These are phyloP conservation scores for Umbelopsis vinacea DNA, from an alignment of 192 early-diverging fungal species.

Conservation along the genomic window DNA sequence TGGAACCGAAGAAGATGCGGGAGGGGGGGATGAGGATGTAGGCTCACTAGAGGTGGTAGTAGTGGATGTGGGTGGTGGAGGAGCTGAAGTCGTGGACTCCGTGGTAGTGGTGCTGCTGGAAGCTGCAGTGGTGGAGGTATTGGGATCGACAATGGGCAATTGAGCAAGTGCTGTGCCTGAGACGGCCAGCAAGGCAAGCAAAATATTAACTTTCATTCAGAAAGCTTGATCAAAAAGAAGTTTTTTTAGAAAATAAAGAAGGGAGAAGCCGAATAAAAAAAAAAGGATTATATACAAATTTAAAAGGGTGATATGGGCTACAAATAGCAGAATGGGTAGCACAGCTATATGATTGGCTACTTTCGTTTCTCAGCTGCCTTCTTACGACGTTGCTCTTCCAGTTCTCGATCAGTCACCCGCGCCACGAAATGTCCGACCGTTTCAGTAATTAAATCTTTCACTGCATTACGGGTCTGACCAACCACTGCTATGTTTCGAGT, in stretches of 20 bases:
- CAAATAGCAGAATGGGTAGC: conserved; percentile 13
- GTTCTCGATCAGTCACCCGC: conserved; percentile 58
- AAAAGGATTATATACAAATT: conserved; percentile 15
- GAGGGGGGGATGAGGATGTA: neutral
- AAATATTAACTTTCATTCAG: conserved; percentile 20
- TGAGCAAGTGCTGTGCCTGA: conserved; percentile 9
- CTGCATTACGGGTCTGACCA: conserved; percentile 39
- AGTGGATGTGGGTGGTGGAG: neutral
- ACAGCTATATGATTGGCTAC: conserved; percentile 19
- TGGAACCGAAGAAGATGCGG: conserved; percentile 1
- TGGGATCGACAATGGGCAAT: neutral
- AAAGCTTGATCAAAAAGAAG: conserved; percentile 3
- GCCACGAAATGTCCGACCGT: conserved; percentile 46
- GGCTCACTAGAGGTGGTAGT: neutral
- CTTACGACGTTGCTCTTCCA: conserved; percentile 45
- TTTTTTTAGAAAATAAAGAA: neutral
- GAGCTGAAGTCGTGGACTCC: neutral
- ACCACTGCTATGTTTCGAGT: conserved; percentile 79
- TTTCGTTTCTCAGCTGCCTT: conserved; percentile 35
- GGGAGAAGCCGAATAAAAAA: conserved; percentile 2
- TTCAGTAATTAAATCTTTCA: conserved; percentile 22
- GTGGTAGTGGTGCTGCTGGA: too few species aligned
- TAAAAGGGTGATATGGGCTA: neutral
- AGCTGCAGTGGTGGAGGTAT: neutral
- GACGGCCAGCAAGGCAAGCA: neutral